These are phyloP conservation scores for Chondrus crispus DNA, from an alignment of 23 red algal genomes.

Conservation along the genomic window DNA sequence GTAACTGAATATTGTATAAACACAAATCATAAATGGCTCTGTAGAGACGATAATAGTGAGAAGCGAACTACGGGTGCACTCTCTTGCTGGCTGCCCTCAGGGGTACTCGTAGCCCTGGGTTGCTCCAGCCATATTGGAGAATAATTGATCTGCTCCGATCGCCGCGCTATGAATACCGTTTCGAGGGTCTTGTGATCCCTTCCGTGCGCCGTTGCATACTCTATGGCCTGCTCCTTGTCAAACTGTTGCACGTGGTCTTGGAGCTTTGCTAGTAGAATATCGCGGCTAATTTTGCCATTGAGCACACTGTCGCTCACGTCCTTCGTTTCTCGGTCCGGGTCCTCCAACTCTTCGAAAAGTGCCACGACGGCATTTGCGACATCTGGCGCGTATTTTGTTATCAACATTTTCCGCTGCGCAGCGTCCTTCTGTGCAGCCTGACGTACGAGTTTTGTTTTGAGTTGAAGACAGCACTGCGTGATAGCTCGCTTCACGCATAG, in stretches of 20 bases:
- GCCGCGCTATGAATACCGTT: constrained; percentile 11
- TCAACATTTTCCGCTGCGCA: constrained; percentile 52
- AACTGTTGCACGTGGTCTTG: constrained; percentile 66
- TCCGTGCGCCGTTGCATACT: constrained; percentile 16
- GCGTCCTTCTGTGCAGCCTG: constrained; percentile 53
- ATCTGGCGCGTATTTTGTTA: constrained; percentile 79
- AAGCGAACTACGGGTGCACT: neutral
- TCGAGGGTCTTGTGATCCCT: constrained; percentile 35
- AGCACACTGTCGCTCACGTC: constrained; percentile 39
- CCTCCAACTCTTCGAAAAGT: constrained; percentile 45
- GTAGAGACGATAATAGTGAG: neutral
- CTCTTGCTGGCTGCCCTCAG: neutral
- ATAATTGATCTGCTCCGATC: constrained; percentile 6
- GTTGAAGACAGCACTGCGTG: constrained; percentile 83
- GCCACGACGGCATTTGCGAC: constrained; percentile 64
- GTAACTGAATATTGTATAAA: neutral
- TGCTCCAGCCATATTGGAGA: neutral
- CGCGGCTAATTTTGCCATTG: constrained; percentile 23
- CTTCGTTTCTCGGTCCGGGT: neutral
- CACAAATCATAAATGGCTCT: neutral
- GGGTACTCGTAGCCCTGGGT: neutral
- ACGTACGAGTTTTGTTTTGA: constrained; percentile 76
- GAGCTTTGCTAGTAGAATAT: constrained; percentile 41
- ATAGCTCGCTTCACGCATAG: constrained; percentile 75
- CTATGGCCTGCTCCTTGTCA: constrained; percentile 63